phyloP scores from a whole-genome alignment of 1,139 yeast species.

The Zygoascus hellenicus region DNA sequence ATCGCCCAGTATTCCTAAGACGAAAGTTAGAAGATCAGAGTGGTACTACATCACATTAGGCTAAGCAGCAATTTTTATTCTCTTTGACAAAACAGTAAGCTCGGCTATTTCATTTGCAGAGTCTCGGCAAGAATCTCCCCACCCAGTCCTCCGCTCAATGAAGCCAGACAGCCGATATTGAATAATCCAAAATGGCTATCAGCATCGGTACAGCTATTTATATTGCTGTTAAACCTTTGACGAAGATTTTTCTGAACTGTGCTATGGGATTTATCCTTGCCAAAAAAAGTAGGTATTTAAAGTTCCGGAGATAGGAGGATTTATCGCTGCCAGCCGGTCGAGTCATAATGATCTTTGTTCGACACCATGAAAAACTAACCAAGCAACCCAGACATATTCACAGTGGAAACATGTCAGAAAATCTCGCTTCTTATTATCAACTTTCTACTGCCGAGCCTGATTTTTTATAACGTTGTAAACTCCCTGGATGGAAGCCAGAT shows the following conservation, averaged over 20 bases:
- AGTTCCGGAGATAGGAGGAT: not conserved
- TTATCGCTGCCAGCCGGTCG: not conserved
- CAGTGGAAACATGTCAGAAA: slow-evolving; percentile 62
- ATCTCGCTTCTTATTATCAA: slow-evolving; percentile 67
- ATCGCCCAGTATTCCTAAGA: too few relatives aligned
- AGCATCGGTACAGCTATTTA: slow-evolving; percentile 67
- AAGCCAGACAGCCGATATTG: too few relatives aligned
- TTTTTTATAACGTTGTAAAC: slow-evolving; percentile 67
- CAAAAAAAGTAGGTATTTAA: slow-evolving; percentile 40
- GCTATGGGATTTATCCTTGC: slow-evolving; percentile 66
- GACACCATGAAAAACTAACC: not conserved
- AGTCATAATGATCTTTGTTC: not conserved
- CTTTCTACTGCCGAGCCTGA: slow-evolving; percentile 70
- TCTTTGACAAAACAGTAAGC: too few relatives aligned
- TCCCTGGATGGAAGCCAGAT: slow-evolving; percentile 68
- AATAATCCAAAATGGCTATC: slow-evolving; percentile 17
- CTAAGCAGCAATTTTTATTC: too few relatives aligned
- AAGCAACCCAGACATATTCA: slow-evolving; percentile 39
- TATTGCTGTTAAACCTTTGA: slow-evolving; percentile 77
- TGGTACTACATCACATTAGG: too few relatives aligned
- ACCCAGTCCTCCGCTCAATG: too few relatives aligned
- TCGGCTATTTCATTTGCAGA: too few relatives aligned
- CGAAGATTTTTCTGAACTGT: slow-evolving; percentile 75
- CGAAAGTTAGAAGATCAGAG: too few relatives aligned
- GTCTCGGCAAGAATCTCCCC: too few relatives aligned